Percentiles rank a stretch among this genome's conserved stretches.
Evolutionary conservation across 2,329 filamentous ascomycete genomes (phyloP).

Genomic region (Hypoxylon sp.): DNA sequence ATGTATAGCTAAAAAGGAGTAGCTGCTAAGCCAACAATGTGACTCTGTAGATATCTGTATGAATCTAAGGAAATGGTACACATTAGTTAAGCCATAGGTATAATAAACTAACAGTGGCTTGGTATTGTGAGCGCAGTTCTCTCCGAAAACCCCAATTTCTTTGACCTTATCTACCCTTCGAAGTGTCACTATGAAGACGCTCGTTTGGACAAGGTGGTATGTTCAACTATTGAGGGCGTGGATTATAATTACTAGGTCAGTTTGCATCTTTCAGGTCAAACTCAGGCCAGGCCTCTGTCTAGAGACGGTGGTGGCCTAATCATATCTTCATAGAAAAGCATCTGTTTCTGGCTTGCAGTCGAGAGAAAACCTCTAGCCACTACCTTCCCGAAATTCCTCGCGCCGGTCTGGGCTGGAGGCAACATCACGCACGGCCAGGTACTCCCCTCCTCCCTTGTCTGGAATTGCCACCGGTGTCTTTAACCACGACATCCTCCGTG

Average conservation of each 20-base stretch:
- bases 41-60: no score
- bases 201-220: constrained; percentile 8
- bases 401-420: constrained; percentile 3
- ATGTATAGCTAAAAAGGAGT: no score
- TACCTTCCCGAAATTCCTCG: constrained; percentile 12
- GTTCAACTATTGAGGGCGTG: constrained; percentile 22
- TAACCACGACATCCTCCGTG: background rate
- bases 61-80: no score
- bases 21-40: no score
- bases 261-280: background rate
- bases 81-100: no score
- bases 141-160: no score
- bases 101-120: no score
- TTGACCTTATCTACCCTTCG: no score
- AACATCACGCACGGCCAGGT: constrained; percentile 11
- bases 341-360: constrained; percentile 31
- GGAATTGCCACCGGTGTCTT: constrained; percentile 9
- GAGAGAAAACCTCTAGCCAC: constrained; percentile 31
- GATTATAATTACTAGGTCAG: constrained; percentile 16
- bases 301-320: constrained; percentile 36
- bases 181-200: background rate
- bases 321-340: constrained; percentile 25
- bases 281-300: constrained; percentile 26
- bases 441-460: constrained; percentile 22
- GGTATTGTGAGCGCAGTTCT: no score